These are phyloP conservation scores for Eimeria zaria DNA, from an alignment of 169 alveolate species.

Conservation along the genomic window DNA sequence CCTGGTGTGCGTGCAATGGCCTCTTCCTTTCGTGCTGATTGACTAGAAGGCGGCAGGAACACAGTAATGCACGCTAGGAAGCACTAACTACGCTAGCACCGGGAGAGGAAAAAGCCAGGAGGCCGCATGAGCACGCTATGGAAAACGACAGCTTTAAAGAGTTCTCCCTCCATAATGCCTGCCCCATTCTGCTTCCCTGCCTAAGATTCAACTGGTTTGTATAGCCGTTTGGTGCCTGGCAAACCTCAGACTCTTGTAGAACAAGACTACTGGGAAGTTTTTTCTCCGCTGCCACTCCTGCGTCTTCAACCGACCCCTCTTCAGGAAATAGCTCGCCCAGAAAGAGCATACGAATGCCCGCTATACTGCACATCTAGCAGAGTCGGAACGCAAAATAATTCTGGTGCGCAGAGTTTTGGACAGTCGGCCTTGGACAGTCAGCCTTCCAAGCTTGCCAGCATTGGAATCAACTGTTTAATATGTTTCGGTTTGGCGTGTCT, in stretches of 20 bases:
- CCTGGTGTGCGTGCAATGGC: not conserved
- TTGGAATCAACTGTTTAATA: not conserved
- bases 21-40: not conserved
- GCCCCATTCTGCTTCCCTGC: not conserved
- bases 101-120: not conserved
- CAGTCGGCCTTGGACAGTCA: too few species aligned
- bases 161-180: not conserved
- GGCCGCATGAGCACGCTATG: not conserved
- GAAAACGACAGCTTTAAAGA: not conserved
- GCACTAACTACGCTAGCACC: not conserved
- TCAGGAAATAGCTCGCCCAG: conserved; percentile 25
- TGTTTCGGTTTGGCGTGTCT: not conserved
- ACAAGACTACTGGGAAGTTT: conserved; percentile 62
- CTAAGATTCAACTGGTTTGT: not conserved
- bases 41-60: not conserved
- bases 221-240: not conserved
- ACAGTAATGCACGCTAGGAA: not conserved
- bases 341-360: conserved; percentile 42
- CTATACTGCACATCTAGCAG: conserved; percentile 68
- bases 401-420: conserved; percentile 27
- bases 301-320: conserved; percentile 52
- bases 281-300: conserved; percentile 59
- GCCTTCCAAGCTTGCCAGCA: not conserved
- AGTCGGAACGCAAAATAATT: not conserved
- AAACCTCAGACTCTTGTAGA: conserved; percentile 28